A percentile compares a stretch with the other conserved stretches of the same genome.
Evolutionary conservation across 495 filamentous ascomycete genomes (phyloP).

Genomic region (Mycothermus thermophilus): DNA sequence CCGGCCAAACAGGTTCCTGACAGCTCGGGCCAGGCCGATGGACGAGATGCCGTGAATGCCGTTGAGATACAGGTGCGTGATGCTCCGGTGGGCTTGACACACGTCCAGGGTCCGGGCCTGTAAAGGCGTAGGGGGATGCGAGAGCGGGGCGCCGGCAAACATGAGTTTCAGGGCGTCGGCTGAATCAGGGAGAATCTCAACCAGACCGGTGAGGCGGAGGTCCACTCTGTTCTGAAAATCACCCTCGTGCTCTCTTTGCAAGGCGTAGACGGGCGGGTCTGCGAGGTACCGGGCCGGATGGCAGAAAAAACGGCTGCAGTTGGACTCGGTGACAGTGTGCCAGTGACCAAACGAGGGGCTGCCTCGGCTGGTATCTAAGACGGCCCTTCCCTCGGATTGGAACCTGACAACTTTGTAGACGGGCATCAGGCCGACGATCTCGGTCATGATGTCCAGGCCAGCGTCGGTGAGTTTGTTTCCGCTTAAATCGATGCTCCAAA

Average conservation of each 20-base stretch:
- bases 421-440: too few species aligned
- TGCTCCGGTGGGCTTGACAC: constrained; percentile 12
- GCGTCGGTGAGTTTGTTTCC: constrained; percentile 27
- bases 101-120: constrained; percentile 8
- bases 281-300: constrained; percentile 26
- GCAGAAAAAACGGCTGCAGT: constrained; percentile 18
- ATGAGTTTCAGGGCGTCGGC: constrained; percentile 16
- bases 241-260: background rate
- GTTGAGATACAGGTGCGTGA: constrained; percentile 33
- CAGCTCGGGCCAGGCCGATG: constrained; percentile 16
- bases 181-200: constrained; percentile 17
- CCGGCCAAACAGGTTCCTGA: constrained; percentile 21
- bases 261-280: constrained; percentile 26
- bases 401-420: too few species aligned
- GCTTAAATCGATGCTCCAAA: constrained; percentile 36
- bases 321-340: constrained; percentile 24
- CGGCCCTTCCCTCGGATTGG: too few species aligned
- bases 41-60: constrained; percentile 23
- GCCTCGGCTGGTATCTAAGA: constrained; percentile 10
- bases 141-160: constrained; percentile 11
- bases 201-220: constrained; percentile 21
- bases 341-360: constrained; percentile 21
- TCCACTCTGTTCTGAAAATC: constrained; percentile 6
- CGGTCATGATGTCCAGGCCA: constrained; percentile 15
- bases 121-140: background rate